Percentiles rank a stretch among this genome's conserved stretches.
Conservation (phyloP, 2,329 filamentous ascomycete species). For the Lomentospora prolificans region DNA sequence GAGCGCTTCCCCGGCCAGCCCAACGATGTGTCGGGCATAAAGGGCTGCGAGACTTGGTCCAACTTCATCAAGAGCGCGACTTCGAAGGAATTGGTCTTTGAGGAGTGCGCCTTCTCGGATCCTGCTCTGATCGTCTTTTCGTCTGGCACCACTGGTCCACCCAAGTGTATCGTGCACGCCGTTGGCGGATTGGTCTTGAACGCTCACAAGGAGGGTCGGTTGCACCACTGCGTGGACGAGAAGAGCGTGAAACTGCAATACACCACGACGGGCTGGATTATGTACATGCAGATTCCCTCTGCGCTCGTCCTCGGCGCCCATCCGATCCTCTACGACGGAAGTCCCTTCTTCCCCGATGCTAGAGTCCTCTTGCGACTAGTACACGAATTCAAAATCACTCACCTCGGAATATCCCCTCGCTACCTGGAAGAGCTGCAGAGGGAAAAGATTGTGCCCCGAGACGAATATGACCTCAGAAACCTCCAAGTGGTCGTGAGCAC, state of each 20-base stretch:
- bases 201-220: conserved; percentile 45
- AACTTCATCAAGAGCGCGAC: conserved; percentile 26
- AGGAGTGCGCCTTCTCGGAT: conserved; percentile 53
- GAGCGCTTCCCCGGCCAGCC: not conserved
- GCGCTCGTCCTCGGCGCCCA: conserved; percentile 50
- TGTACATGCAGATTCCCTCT: conserved; percentile 60
- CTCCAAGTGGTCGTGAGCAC: conserved; percentile 59
- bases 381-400: conserved; percentile 55
- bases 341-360: conserved; percentile 63
- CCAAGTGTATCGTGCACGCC: conserved; percentile 79
- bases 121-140: conserved; percentile 72
- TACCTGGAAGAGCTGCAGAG: conserved; percentile 68
- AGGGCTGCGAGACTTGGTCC: conserved; percentile 33
- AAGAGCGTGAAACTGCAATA: conserved; percentile 41
- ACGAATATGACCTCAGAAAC: conserved; percentile 51
- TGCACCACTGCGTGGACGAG: conserved; percentile 34
- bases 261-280: conserved; percentile 76
- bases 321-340: conserved; percentile 71
- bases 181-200: conserved; percentile 53
- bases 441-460: conserved; percentile 48
- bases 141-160: conserved; percentile 71
- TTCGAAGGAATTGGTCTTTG: not conserved
- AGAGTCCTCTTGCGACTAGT: conserved; percentile 53
- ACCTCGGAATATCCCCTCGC: conserved; percentile 65
- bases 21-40: conserved; percentile 46